Evolutionary conservation across 306 rosid species (phyloP).

Genomic region (Cucurbita argyrosperma): DNA sequence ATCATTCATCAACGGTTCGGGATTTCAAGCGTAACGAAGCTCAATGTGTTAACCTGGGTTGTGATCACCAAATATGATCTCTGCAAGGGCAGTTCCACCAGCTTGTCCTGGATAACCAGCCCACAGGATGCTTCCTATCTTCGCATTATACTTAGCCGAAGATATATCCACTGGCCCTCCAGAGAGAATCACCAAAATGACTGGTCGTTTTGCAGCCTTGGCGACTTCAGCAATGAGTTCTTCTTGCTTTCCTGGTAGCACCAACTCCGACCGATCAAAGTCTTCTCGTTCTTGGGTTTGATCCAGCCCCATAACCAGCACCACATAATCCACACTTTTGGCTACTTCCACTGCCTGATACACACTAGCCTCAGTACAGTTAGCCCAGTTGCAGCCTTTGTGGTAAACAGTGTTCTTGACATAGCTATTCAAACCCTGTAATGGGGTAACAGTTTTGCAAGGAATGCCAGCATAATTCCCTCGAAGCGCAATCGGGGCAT

Average conservation of each 20-base stretch:
- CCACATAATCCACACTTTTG: conserved; percentile 44
- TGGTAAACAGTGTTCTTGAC: conserved; percentile 32
- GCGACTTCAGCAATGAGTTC: conserved; percentile 55
- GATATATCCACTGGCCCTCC: conserved; percentile 90
- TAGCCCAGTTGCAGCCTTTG: conserved; percentile 50
- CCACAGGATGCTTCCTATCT: conserved; percentile 80
- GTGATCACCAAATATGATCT: conserved; percentile 79
- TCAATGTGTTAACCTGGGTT: conserved; percentile 48
- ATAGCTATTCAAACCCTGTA: conserved; percentile 42
- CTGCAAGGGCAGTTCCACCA: conserved; percentile 72
- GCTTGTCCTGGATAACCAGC: conserved; percentile 91
- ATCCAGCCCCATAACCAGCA: conserved; percentile 81
- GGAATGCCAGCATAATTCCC: conserved; percentile 90
- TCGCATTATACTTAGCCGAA: conserved; percentile 40
- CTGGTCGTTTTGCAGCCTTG: conserved; percentile 46
- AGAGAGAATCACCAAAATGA: conserved; percentile 55
- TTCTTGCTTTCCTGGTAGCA: conserved; percentile 63
- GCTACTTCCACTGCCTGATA: conserved; percentile 45
- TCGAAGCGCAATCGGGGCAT: conserved; percentile 36
- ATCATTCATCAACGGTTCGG: not conserved
- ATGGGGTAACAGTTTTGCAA: conserved; percentile 41
- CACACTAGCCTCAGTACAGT: conserved; percentile 37
- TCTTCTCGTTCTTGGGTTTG: conserved; percentile 62
- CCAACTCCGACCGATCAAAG: conserved; percentile 45
- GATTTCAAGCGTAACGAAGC: not conserved